A percentile compares a stretch with the other conserved stretches of the same genome.
These are phyloP conservation scores for Tetradesmus lagerheimii DNA, from an alignment of 139 green algal genomes.

Conservation along the genomic window DNA sequence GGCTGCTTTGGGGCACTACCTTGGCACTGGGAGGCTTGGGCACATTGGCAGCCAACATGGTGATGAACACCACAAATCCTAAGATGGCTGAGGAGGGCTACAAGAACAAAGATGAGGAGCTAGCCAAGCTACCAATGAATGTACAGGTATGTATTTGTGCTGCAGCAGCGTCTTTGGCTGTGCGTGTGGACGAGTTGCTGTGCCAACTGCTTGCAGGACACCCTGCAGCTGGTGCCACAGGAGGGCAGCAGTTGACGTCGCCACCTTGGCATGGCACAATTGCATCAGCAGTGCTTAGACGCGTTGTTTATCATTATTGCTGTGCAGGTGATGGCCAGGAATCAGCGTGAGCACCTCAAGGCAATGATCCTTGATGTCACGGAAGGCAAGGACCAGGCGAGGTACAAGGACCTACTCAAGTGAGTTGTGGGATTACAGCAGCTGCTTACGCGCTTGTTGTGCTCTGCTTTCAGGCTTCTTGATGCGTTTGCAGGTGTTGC, in stretches of 20 bases:
- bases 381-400: conserved; percentile 3
- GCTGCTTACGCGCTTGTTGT: neutral
- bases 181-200: neutral
- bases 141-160: neutral
- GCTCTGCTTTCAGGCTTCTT: too few relatives aligned
- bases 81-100: conserved; percentile 34
- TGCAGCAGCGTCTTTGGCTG: neutral
- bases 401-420: conserved; percentile 36
- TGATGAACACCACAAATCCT: conserved; percentile 36
- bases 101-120: conserved; percentile 31
- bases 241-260: neutral
- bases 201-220: neutral
- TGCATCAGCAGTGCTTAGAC: neutral
- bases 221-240: neutral
- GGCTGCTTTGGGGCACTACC: conserved; percentile 27
- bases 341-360: conserved; percentile 36
- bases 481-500: too few relatives aligned
- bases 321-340: conserved; percentile 28
- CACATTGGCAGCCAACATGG: neutral
- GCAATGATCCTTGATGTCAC: conserved; percentile 39
- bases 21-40: neutral
- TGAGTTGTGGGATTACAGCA: conserved; percentile 1
- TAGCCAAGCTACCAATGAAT: conserved; percentile 43
- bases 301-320: neutral
- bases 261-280: neutral